Conservation (phyloP, 805 yeast genomes). For the Saccharomycopsis fibuligera region DNA sequence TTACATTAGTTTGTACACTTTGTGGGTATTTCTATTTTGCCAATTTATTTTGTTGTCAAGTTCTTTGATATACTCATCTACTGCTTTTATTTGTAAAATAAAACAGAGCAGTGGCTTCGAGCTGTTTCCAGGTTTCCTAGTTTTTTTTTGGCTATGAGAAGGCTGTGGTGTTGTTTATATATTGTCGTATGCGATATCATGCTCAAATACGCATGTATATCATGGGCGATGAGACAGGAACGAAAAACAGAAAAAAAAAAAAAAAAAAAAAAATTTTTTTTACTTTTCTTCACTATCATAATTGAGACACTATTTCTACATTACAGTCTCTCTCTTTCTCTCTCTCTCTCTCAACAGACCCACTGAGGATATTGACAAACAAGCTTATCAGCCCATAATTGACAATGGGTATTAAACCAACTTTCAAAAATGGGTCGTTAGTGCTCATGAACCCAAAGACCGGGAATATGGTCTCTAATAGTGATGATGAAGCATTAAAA, state of each 20-base stretch:
- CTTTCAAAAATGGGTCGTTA: slow-evolving; percentile 19
- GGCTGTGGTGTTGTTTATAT: background rate
- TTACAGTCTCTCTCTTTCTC: background rate
- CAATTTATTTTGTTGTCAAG: too few species aligned
- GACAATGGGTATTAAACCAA: slow-evolving; percentile 16
- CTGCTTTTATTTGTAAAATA: too few species aligned
- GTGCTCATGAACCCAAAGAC: slow-evolving; percentile 19
- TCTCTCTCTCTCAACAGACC: too few species aligned
- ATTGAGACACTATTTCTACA: background rate
- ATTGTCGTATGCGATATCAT: background rate
- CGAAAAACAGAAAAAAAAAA: background rate
- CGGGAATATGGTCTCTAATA: slow-evolving; percentile 9
- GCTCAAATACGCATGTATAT: background rate
- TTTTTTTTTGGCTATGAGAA: background rate
- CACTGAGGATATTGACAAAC: background rate
- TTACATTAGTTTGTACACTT: background rate
- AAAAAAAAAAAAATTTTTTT: slow-evolving; percentile 2
- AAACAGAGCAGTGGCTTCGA: too few species aligned
- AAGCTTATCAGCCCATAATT: background rate
- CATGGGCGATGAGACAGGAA: background rate
- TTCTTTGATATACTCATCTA: too few species aligned
- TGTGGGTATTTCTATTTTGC: too few species aligned
- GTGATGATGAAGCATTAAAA: slow-evolving; percentile 16
- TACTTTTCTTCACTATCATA: slow-evolving; percentile 1
- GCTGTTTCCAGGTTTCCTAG: background rate